phyloP scores from a whole-genome alignment of 148 eudicot genomes.

The Chenopodium suecicum region DNA sequence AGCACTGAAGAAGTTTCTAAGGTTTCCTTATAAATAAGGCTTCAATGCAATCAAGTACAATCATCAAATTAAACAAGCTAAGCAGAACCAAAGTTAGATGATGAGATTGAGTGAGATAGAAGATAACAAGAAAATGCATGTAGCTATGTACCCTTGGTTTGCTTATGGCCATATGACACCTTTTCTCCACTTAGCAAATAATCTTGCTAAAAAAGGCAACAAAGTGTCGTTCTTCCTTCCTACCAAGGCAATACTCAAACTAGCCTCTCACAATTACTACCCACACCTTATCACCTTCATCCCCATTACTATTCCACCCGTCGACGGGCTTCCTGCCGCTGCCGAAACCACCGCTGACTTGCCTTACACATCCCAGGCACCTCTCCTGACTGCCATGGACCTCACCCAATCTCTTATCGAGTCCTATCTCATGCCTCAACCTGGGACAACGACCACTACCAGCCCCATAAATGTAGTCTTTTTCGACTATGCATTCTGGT shows the following conservation, averaged over 20 bases:
- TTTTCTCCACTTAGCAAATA: no score
- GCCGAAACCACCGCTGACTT: conserved; percentile 14
- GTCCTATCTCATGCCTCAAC: not conserved
- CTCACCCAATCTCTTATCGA: not conserved
- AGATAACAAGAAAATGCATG: no score
- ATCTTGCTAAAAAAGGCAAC: not conserved
- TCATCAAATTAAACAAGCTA: no score
- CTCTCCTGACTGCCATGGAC: conserved; percentile 3
- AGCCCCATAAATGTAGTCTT: not conserved
- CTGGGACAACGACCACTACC: not conserved
- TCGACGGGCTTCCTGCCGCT: not conserved
- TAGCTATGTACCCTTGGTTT: no score
- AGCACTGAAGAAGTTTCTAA: no score
- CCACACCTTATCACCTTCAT: conserved; percentile 8
- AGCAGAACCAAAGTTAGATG: no score
- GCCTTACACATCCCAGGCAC: not conserved
- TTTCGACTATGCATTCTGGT: conserved; percentile 7
- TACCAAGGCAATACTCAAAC: not conserved
- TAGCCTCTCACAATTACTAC: conserved; percentile 12
- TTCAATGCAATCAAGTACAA: no score
- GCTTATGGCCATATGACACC: no score
- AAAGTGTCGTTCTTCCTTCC: no score
- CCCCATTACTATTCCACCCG: not conserved
- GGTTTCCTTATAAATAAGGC: no score
- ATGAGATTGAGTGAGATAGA: no score